Percentiles rank a stretch among this genome's conserved stretches.
phyloP scores from a whole-genome alignment of 768 basidiomycete species.

The Termitomyces sp. region DNA sequence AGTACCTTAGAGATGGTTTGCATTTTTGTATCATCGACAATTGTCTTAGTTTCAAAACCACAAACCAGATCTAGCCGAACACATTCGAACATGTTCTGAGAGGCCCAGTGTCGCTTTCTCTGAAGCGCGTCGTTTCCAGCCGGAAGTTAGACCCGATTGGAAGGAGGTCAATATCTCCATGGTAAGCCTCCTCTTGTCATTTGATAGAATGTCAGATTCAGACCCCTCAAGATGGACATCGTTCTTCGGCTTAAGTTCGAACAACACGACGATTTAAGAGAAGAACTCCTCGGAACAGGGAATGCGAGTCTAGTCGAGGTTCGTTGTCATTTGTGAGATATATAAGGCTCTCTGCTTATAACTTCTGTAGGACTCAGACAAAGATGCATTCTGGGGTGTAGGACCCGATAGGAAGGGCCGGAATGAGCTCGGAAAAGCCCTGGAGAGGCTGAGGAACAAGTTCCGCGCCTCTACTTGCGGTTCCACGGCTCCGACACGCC shows the following conservation, averaged over 20 bases:
- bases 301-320: constrained; percentile 70
- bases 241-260: constrained; percentile 64
- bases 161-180: constrained; percentile 61
- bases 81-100: constrained; percentile 60
- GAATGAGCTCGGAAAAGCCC: constrained; percentile 71
- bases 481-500: not conserved
- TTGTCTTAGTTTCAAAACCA: constrained; percentile 51
- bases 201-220: constrained; percentile 16
- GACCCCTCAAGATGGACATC: constrained; percentile 49
- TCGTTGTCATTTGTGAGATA: not conserved
- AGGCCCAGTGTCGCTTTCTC: constrained; percentile 60
- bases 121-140: constrained; percentile 61
- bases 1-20: not conserved
- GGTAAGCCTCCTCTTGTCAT: constrained; percentile 26
- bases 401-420: constrained; percentile 61
- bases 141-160: constrained; percentile 63
- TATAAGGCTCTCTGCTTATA: constrained; percentile 2
- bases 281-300: constrained; percentile 58
- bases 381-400: constrained; percentile 76
- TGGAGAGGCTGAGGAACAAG: constrained; percentile 55
- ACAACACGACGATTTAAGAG: constrained; percentile 57
- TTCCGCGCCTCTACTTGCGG: constrained; percentile 27
- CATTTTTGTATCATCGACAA: not conserved
- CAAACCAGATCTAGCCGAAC: constrained; percentile 61
- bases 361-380: constrained; percentile 55